Conservation (phyloP, 2,329 filamentous ascomycete genomes). For the Chrysosporium queenslandicum region DNA sequence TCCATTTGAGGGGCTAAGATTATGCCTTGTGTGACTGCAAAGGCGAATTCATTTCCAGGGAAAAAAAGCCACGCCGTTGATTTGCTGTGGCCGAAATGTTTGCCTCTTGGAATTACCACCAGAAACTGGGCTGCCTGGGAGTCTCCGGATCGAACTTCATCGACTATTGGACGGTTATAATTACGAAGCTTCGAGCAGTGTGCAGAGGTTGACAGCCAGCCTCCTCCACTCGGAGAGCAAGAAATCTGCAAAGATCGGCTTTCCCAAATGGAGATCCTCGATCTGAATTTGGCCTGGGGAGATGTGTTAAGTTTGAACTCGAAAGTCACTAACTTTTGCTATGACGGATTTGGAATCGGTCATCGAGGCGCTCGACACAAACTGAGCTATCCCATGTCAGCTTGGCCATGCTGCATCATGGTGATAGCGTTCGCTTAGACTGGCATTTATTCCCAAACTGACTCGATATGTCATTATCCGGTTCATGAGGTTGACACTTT, state of each 20-base stretch:
- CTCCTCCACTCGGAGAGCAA: neutral
- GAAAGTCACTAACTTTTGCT: neutral
- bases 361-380: neutral
- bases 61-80: neutral
- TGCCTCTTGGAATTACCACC: constrained; percentile 2
- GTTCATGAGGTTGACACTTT: neutral
- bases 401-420: neutral
- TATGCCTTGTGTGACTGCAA: constrained; percentile 4
- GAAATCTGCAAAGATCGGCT: constrained; percentile 4
- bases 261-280: constrained; percentile 10
- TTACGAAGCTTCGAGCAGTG: constrained; percentile 8
- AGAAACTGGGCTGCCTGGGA: neutral
- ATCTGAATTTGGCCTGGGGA: constrained; percentile 9
- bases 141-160: neutral
- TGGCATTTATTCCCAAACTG: neutral
- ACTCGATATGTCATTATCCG: neutral
- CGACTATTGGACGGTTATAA: constrained; percentile 1
- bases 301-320: constrained; percentile 6
- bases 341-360: neutral
- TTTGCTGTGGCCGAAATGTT: neutral
- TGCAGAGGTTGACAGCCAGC: constrained; percentile 11
- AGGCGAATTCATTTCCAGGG: neutral
- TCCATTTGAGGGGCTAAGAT: neutral
- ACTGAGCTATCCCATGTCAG: neutral
- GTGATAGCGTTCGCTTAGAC: neutral